Evolutionary conservation across 1,139 yeast species (phyloP).

Genomic region (Entelexis sorbosivorans): DNA sequence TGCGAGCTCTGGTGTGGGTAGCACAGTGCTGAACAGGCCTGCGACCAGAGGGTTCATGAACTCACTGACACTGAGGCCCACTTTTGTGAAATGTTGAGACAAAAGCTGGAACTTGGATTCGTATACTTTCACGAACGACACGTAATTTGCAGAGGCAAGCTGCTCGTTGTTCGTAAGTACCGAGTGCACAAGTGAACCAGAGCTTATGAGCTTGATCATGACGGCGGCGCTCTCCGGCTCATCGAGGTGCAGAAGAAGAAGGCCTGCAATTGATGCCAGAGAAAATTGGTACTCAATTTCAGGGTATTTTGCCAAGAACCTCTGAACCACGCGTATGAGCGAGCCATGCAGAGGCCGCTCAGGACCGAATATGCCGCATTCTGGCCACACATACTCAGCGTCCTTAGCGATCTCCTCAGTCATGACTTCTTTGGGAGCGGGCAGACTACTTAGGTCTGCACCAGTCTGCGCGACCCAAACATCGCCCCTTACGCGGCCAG

Average conservation of each 20-base stretch:
- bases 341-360: constrained; percentile 32
- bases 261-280: constrained; percentile 33
- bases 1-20: constrained; percentile 31
- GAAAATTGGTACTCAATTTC: constrained; percentile 26
- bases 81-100: constrained; percentile 40
- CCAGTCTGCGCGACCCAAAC: constrained; percentile 42
- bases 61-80: constrained; percentile 32
- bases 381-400: constrained; percentile 33
- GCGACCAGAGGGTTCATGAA: constrained; percentile 33
- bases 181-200: constrained; percentile 29
- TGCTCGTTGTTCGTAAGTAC: constrained; percentile 26
- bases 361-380: constrained; percentile 36
- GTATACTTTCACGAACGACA: constrained; percentile 41
- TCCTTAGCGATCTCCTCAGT: constrained; percentile 11
- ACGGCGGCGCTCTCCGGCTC: constrained; percentile 38
- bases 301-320: constrained; percentile 29
- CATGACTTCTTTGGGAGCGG: not conserved
- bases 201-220: constrained; percentile 37
- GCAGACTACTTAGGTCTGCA: constrained; percentile 7
- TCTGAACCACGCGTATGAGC: constrained; percentile 29
- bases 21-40: constrained; percentile 33
- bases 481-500: constrained; percentile 37
- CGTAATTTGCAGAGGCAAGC: constrained; percentile 30
- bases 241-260: constrained; percentile 35
- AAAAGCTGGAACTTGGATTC: constrained; percentile 38